These are phyloP conservation scores for Licmophora abbreviata DNA, from an alignment of 108 stramenopile species.

Conservation along the genomic window DNA sequence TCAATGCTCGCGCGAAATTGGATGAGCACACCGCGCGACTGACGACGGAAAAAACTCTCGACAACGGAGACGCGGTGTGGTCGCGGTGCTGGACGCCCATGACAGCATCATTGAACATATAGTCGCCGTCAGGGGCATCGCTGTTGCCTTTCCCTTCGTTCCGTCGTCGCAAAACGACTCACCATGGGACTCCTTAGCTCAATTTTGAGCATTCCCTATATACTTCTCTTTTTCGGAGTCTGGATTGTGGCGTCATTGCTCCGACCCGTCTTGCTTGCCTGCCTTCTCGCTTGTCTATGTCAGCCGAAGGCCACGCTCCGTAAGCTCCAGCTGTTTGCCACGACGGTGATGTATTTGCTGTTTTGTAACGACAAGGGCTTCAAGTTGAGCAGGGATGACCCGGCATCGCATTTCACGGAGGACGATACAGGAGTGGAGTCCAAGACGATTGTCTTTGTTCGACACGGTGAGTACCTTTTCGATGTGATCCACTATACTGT, in stretches of 20 bases:
- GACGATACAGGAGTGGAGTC: conserved; percentile 17
- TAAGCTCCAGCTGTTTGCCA: conserved; percentile 47
- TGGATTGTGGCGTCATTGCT: conserved; percentile 44
- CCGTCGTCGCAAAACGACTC: too few relatives aligned
- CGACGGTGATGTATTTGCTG: conserved; percentile 45
- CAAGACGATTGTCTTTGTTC: conserved; percentile 74
- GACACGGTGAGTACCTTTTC: conserved; percentile 48
- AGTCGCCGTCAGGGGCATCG: too few relatives aligned
- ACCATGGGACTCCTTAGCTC: too few relatives aligned
- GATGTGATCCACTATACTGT: background rate
- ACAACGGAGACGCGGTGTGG: too few relatives aligned
- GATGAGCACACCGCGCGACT: too few relatives aligned
- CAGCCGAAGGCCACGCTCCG: conserved; percentile 49
- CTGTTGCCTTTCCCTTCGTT: too few relatives aligned
- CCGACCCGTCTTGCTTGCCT: conserved; percentile 52
- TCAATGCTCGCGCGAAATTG: too few relatives aligned
- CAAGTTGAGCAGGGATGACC: conserved; percentile 48
- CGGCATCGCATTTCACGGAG: conserved; percentile 29
- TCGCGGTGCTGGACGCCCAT: too few relatives aligned
- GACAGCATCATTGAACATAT: too few relatives aligned
- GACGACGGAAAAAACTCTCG: too few relatives aligned
- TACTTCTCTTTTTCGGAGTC: conserved; percentile 30
- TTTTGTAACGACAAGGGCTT: conserved; percentile 75
- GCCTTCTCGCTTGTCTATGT: conserved; percentile 38
- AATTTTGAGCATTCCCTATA: conserved; percentile 32